These are phyloP conservation scores for Hypoxylon sp. DNA, from an alignment of 2,329 filamentous ascomycete species.

Conservation along the genomic window DNA sequence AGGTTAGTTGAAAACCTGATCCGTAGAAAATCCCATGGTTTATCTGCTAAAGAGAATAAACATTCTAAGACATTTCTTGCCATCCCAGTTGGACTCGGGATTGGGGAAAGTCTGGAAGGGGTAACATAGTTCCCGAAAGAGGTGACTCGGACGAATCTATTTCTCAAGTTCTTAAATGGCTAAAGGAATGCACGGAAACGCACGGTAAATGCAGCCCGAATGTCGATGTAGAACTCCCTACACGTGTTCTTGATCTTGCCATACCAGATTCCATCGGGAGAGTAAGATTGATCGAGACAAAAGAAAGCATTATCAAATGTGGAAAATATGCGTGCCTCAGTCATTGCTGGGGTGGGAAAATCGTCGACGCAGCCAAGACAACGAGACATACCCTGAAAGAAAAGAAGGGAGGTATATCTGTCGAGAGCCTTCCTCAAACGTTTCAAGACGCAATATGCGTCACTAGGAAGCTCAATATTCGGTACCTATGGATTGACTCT, in stretches of 20 bases:
- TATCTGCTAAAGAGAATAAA: background rate
- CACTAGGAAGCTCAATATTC: slow-evolving; percentile 11
- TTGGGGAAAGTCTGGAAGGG: background rate
- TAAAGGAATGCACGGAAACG: background rate
- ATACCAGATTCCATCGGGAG: background rate
- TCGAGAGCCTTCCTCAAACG: slow-evolving; percentile 3
- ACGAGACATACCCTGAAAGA: background rate
- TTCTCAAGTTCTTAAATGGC: background rate
- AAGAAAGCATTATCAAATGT: background rate
- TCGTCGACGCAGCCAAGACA: background rate
- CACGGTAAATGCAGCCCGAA: background rate
- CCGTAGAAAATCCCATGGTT: background rate
- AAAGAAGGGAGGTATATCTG: too few species aligned
- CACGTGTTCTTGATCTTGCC: background rate
- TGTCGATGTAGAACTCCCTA: background rate
- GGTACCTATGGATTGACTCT: slow-evolving; percentile 32
- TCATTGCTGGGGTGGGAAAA: slow-evolving; percentile 18
- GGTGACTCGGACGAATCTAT: slow-evolving; percentile 2
- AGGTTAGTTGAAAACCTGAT: background rate
- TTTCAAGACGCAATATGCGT: background rate
- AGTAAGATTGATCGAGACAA: background rate
- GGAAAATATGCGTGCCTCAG: slow-evolving; percentile 17
- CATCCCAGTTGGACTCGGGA: background rate
- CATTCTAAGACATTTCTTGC: background rate
- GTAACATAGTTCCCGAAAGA: background rate